Conservation (phyloP, 2,329 filamentous ascomycete genomes). For the Xylaria sp. region DNA sequence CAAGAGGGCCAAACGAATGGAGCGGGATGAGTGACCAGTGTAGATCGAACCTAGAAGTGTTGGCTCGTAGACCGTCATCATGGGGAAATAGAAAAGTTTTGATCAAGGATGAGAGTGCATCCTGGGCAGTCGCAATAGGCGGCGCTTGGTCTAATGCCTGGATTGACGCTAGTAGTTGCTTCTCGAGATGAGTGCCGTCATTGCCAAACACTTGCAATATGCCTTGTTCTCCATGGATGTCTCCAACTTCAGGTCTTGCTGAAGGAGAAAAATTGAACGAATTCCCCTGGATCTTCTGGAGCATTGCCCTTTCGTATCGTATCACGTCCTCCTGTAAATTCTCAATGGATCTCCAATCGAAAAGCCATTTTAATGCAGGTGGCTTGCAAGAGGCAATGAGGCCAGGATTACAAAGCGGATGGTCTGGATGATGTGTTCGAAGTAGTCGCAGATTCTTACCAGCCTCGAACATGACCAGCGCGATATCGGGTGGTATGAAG, state of each 20-base stretch:
- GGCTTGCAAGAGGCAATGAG: constrained; percentile 60
- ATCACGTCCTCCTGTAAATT: constrained; percentile 69
- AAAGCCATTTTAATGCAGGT: constrained; percentile 74
- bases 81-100: constrained; percentile 53
- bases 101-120: constrained; percentile 56
- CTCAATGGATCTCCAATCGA: constrained; percentile 76
- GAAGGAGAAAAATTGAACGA: constrained; percentile 6
- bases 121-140: constrained; percentile 39
- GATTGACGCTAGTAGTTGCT: constrained; percentile 63
- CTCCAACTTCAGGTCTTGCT: background rate
- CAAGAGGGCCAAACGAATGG: constrained; percentile 79
- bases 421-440: constrained; percentile 74
- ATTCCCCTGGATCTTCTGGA: constrained; percentile 36
- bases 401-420: constrained; percentile 70
- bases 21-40: constrained; percentile 72
- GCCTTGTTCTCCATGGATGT: constrained; percentile 30
- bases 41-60: constrained; percentile 54
- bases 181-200: constrained; percentile 59
- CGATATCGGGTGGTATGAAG: constrained; percentile 78
- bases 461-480: constrained; percentile 79
- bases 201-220: constrained; percentile 62
- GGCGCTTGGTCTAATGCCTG: constrained; percentile 55
- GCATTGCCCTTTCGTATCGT: constrained; percentile 61
- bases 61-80: constrained; percentile 33
- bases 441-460: constrained; percentile 81